Percentiles rank a stretch among this genome's conserved stretches.
Conservation (phyloP, 306 rosid genomes). For the Urtica urens region DNA sequence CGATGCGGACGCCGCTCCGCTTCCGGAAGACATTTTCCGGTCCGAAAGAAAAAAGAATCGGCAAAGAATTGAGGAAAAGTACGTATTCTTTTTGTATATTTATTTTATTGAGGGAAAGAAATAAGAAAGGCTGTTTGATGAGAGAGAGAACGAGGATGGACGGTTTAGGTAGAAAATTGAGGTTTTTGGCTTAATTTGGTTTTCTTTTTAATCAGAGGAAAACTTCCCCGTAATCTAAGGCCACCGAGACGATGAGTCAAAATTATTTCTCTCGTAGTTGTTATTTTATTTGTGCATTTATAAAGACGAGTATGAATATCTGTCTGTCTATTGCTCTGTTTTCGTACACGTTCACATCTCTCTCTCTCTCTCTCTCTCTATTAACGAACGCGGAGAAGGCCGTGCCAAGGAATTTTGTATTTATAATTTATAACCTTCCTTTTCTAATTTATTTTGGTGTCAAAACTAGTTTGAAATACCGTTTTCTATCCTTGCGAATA, state of each 20-base stretch:
- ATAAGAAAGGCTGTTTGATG: background rate
- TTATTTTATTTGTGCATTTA: no score
- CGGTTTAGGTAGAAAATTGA: constrained; percentile 11
- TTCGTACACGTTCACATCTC: no score
- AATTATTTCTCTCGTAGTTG: no score
- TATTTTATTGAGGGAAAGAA: background rate
- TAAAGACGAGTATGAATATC: no score
- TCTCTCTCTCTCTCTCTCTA: no score
- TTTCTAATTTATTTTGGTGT: no score
- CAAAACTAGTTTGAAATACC: no score
- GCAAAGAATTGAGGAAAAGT: background rate
- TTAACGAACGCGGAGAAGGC: no score
- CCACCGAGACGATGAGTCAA: constrained; percentile 6
- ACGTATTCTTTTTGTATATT: background rate
- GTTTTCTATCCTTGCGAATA: no score
- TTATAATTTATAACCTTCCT: no score
- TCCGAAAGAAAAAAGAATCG: background rate
- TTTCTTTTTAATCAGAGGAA: background rate
- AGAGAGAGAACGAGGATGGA: background rate
- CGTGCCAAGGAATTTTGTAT: no score
- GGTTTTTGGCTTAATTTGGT: constrained; percentile 9
- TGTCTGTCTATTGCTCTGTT: no score
- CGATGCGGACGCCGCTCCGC: constrained; percentile 21
- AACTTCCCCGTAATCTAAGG: constrained; percentile 20
- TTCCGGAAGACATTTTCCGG: constrained; percentile 39